A percentile compares a stretch with the other conserved stretches of the same genome.
Evolutionary conservation across 768 basidiomycete genomes (phyloP).

Genomic region (Mycena crocata): DNA sequence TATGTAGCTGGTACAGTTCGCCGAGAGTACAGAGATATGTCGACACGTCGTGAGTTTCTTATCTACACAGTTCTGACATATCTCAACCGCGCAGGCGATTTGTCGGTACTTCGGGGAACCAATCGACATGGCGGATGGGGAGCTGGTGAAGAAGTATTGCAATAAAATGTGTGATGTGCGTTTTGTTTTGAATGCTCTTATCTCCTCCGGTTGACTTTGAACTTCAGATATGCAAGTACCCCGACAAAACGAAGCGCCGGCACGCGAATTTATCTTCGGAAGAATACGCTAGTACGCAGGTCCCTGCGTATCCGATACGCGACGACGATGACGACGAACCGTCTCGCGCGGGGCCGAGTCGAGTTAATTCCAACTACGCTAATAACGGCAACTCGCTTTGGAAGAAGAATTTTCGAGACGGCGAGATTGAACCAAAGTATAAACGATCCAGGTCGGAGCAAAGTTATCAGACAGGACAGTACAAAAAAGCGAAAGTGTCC

Average conservation of each 20-base stretch:
- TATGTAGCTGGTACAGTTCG: slow-evolving; percentile 55
- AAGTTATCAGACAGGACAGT: not conserved
- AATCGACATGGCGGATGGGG: slow-evolving; percentile 61
- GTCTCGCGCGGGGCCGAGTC: slow-evolving; percentile 33
- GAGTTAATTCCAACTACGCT: slow-evolving; percentile 36
- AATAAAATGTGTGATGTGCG: slow-evolving; percentile 86
- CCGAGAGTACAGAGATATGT: slow-evolving; percentile 70
- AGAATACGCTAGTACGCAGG: slow-evolving; percentile 43
- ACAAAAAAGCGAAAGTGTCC: slow-evolving; percentile 15
- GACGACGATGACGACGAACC: slow-evolving; percentile 27
- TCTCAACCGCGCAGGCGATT: slow-evolving; percentile 60
- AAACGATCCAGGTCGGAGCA: slow-evolving; percentile 21
- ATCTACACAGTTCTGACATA: not conserved
- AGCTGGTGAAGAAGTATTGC: slow-evolving; percentile 65
- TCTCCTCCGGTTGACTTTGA: not conserved
- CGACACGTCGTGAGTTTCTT: slow-evolving; percentile 72
- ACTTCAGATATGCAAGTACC: slow-evolving; percentile 80
- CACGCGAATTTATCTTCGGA: slow-evolving; percentile 61
- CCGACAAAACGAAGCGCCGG: slow-evolving; percentile 68
- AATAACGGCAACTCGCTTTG: slow-evolving; percentile 1
- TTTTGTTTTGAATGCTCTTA: not conserved
- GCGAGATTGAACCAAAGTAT: slow-evolving; percentile 8
- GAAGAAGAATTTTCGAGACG: slow-evolving; percentile 21
- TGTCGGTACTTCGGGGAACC: slow-evolving; percentile 86
- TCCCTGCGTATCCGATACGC: slow-evolving; percentile 13